Evolutionary conservation across 148 eudicot genomes (phyloP), one percentile per base, ranked within the genome.

Genomic region (Rhododendron vialii): DNA sequence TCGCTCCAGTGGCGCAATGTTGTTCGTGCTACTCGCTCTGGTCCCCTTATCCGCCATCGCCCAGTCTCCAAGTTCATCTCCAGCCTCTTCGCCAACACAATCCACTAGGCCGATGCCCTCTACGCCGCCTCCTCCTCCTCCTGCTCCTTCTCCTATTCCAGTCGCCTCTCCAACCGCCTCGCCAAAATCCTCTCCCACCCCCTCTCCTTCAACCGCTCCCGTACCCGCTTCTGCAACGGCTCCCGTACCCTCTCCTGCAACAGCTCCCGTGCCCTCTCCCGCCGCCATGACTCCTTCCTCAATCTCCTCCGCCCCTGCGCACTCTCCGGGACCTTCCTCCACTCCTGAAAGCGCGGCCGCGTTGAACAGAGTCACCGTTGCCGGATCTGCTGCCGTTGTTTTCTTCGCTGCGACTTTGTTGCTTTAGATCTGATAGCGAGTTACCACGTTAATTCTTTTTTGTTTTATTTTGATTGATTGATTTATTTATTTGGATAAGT

Each of bases 1-100:
- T 7, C 45, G 43, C 47, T 84, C 92, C 33, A 84, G 10, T 45
- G 8, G 83, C 43, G 35, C 84, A 17, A 41, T 86, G 36, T 86
- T 85, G 1, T 18, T 90, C 22, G 5, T 89, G 22, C 5, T 90
- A 18, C 84, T 89, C 63, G 89, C 91, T 28, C 36, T 90, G 85
- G 63, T 92, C 14, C 92, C 87, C 7, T 88, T 89, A 53, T 83
- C 92, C 11, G 92, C 91, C n/a, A 18, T 93, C 9, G 92, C 95
- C 24, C 95, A 93, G 84, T 84, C 92, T 24, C 95, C 95, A 9
- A 14, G 41, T 0, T 83, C 92, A 38, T 79, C 95, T 10, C 76
- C 76, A 14, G 33, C 76, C 38, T 17, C 38, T 30, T 30, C 76
- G 0, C 95, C 93, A 15, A 17, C 1, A 55, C 59, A 55, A 55